These are phyloP conservation scores for Paradendryphiella salina DNA, from an alignment of 2,329 filamentous ascomycete genomes.

Conservation along the genomic window DNA sequence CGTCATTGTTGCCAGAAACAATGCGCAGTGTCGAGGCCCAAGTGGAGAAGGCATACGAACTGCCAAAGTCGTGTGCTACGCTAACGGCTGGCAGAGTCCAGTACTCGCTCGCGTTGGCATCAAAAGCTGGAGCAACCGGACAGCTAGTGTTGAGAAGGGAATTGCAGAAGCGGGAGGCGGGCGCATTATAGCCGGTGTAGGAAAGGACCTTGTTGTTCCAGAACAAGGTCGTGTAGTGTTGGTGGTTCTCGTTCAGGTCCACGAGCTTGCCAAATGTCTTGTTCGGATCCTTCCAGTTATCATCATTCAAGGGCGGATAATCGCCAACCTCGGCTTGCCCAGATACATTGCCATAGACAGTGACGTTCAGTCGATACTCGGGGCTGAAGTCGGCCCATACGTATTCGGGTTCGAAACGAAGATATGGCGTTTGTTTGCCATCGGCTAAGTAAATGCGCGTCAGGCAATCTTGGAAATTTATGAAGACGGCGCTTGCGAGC, in stretches of 20 bases:
- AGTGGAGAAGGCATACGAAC: slow-evolving; percentile 85
- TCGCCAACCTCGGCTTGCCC: slow-evolving; percentile 64
- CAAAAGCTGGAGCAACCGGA: slow-evolving; percentile 75
- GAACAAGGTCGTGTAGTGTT: slow-evolving; percentile 73
- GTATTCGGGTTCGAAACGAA: slow-evolving; percentile 79
- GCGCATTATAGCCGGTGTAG: slow-evolving; percentile 68
- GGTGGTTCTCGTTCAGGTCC: slow-evolving; percentile 60
- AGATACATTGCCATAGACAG: slow-evolving; percentile 87
- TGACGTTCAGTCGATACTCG: slow-evolving; percentile 71
- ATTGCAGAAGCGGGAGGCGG: slow-evolving; percentile 65
- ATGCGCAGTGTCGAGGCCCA: slow-evolving; percentile 74
- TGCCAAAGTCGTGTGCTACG: slow-evolving; percentile 72
- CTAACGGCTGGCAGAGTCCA: slow-evolving; percentile 70
- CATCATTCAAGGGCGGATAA: slow-evolving; percentile 63
- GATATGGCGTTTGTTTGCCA: slow-evolving; percentile 58
- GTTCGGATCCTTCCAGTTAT: slow-evolving; percentile 63
- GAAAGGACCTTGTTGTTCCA: slow-evolving; percentile 73
- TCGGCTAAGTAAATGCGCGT: slow-evolving; percentile 58
- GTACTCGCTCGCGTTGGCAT: slow-evolving; percentile 57
- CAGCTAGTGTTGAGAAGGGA: slow-evolving; percentile 59
- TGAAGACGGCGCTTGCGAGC: slow-evolving; percentile 55
- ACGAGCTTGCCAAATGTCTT: slow-evolving; percentile 76
- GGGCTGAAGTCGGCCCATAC: slow-evolving; percentile 72
- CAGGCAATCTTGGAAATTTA: slow-evolving; percentile 86
- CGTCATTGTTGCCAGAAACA: slow-evolving; percentile 69